phyloP scores from a whole-genome alignment of 2,329 filamentous ascomycete genomes.

The Blastomyces parvus region DNA sequence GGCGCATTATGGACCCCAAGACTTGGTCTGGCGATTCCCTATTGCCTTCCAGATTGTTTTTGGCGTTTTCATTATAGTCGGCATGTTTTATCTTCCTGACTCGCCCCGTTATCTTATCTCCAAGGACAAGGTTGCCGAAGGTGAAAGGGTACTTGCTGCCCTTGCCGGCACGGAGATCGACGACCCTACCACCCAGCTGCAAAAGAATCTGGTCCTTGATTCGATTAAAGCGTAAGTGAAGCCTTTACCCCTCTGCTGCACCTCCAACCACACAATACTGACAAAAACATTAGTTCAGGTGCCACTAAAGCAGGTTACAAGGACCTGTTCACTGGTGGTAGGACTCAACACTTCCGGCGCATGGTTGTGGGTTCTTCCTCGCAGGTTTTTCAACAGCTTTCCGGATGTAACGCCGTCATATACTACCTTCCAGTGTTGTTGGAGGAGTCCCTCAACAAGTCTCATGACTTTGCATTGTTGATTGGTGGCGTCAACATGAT shows the following conservation, averaged over 20 bases:
- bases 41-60: constrained; percentile 42
- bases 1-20: constrained; percentile 17
- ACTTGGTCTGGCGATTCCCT: constrained; percentile 38
- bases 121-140: constrained; percentile 34
- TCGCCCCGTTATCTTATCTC: constrained; percentile 24
- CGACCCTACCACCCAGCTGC: constrained; percentile 36
- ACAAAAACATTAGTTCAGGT: constrained; percentile 15
- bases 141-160: constrained; percentile 36
- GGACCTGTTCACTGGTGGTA: constrained; percentile 33
- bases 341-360: constrained; percentile 32
- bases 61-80: constrained; percentile 31
- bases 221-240: constrained; percentile 32
- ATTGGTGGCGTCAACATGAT: constrained; percentile 40
- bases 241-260: constrained; percentile 27
- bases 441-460: constrained; percentile 33
- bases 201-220: constrained; percentile 48
- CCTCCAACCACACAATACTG: background rate
- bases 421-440: constrained; percentile 36
- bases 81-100: constrained; percentile 29
- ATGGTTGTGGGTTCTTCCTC: constrained; percentile 33
- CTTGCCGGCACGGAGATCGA: constrained; percentile 40
- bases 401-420: constrained; percentile 28
- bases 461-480: constrained; percentile 31
- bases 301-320: constrained; percentile 46
- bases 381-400: constrained; percentile 40